Base-by-base conservation (phyloP, 2,329 filamentous ascomycete genomes). In the Lasiodiplodia gonubiensis region DNA sequence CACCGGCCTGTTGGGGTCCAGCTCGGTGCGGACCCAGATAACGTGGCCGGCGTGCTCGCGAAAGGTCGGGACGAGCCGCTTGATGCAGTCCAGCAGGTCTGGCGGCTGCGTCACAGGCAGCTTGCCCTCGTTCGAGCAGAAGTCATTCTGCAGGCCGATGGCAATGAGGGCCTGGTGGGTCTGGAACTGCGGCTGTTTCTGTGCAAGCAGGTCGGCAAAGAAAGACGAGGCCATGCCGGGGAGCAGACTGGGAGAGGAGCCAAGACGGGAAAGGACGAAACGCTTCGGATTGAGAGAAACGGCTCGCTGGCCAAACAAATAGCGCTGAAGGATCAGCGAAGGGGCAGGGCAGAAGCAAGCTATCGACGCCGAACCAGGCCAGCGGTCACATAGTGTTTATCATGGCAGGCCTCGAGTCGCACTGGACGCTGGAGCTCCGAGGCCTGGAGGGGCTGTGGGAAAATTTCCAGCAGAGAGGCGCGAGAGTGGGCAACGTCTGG, bases 71-170 rank as follows among this genome's bases (percentile, higher is more conserved):
- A 90, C 89, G 2, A 98, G 82, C 7, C 85, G 79, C 23, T 88
- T 81, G 51, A 93, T 86, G 33, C 87, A 88, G 48, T 90, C 84
- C 53, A 95, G 77, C 69, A 94, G 92, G 11, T 87, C 86, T 4
- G 85, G 79, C 3, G 89, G 88, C 52, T 87, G 85, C 42, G 82
- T 82, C 61, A 94, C 87, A 14, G 88, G 86, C 23, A 97, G 80
- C 30, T 88, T 86, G 66, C 92, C 91, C 61, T 88, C 84, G 1
- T 86, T 80, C 7, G 88, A 84, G 68, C 96, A 81, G 74, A 98
- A 97, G 77, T 97, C 94, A 73, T 96, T 93, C 75, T 98, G 95
- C 42, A 97, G 87, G 74, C 97, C 94, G 70, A 97, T 85, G 21
- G 96, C 82, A 23, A 98, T 83, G 52, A 99, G 84, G 1, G 92